These are phyloP conservation scores for Diplosphaera chodatii DNA, from an alignment of 139 green algal genomes.

Conservation along the genomic window DNA sequence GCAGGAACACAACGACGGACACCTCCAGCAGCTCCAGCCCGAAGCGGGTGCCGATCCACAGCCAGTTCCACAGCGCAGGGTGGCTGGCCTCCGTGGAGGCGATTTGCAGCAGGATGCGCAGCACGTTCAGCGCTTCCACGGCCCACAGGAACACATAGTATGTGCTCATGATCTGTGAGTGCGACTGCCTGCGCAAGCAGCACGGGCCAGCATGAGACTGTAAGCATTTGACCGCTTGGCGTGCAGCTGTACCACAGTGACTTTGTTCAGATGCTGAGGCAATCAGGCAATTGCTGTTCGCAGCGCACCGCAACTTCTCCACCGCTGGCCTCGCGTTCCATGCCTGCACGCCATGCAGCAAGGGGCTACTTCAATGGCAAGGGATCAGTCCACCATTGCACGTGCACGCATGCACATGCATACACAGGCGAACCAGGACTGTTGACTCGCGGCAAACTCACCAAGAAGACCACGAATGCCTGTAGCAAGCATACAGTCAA, in stretches of 20 bases:
- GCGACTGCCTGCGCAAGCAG: conserved; percentile 18
- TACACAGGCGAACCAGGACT: too few species aligned
- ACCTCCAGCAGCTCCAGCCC: conserved; percentile 33
- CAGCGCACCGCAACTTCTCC: conserved; percentile 25
- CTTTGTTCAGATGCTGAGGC: too few species aligned
- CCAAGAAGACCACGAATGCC: neutral
- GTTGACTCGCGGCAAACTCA: too few species aligned
- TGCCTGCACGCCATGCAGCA: too few species aligned
- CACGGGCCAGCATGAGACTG: too few species aligned
- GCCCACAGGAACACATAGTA: conserved; percentile 45
- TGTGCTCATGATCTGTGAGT: conserved; percentile 38
- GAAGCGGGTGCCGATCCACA: conserved; percentile 42
- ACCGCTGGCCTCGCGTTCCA: conserved; percentile 14
- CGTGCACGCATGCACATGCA: too few species aligned
- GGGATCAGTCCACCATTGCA: too few species aligned
- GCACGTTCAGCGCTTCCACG: conserved; percentile 19
- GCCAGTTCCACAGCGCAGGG: conserved; percentile 23
- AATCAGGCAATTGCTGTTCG: too few species aligned
- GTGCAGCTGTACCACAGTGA: too few species aligned
- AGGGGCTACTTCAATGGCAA: too few species aligned
- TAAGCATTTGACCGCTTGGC: too few species aligned
- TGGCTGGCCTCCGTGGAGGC: conserved; percentile 3
- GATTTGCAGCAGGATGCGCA: conserved; percentile 29
- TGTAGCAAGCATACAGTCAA: too few species aligned
- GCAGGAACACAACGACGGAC: conserved; percentile 45